Evolutionary conservation across 2,329 filamentous ascomycete genomes (phyloP).

Genomic region (Diaporthe longicolla): DNA sequence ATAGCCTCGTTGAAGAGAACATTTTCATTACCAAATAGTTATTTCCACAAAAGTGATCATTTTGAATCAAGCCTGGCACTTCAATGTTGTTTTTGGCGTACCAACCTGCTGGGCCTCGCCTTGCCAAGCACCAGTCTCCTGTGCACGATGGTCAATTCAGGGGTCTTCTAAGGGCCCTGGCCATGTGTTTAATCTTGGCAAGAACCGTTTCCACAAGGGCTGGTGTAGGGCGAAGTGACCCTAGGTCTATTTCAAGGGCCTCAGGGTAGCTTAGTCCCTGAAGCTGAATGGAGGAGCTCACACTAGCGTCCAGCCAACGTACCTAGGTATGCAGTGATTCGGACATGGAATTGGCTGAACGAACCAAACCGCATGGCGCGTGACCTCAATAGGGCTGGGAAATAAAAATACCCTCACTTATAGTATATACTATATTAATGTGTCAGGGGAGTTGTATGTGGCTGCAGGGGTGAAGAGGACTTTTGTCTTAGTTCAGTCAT

Average conservation of each 20-base stretch:
- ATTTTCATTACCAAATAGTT: background rate
- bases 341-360: constrained; percentile 17
- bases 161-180: background rate
- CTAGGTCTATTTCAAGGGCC: constrained; percentile 16
- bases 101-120: background rate
- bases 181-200: constrained; percentile 6
- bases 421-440: background rate
- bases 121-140: constrained; percentile 13
- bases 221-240: background rate
- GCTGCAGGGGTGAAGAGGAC: background rate
- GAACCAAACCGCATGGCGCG: background rate
- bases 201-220: background rate
- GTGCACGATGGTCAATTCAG: constrained; percentile 7
- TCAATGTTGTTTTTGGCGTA: background rate
- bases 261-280: background rate
- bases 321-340: constrained; percentile 3
- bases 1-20: background rate
- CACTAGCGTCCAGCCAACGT: constrained; percentile 11
- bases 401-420: background rate
- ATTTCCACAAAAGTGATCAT: background rate
- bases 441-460: background rate
- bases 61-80: background rate
- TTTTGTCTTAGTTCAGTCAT: background rate
- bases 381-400: background rate
- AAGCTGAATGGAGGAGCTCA: background rate